A percentile compares a stretch with the other conserved stretches of the same genome.
phyloP scores from a whole-genome alignment of 768 basidiomycete species.

The Pholiota microspora region DNA sequence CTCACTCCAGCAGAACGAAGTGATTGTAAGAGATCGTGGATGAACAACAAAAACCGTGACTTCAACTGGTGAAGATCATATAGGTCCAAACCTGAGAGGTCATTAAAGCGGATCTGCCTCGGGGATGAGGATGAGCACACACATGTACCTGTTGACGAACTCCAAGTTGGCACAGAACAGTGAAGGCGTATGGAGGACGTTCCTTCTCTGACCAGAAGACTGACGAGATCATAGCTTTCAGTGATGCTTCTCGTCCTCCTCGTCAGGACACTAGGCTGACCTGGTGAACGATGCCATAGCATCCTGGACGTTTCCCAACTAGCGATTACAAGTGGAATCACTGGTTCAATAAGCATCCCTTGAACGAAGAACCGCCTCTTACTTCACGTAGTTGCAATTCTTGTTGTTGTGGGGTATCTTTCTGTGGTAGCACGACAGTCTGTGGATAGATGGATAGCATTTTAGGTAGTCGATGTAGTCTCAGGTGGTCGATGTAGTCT shows the following conservation, averaged over 20 bases:
- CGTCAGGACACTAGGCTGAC: constrained; percentile 31
- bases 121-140: constrained; percentile 18
- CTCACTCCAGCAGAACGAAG: constrained; percentile 62
- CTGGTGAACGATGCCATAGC: constrained; percentile 63
- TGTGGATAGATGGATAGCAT: constrained; percentile 28
- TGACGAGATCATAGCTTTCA: constrained; percentile 21
- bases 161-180: constrained; percentile 70
- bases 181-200: constrained; percentile 50
- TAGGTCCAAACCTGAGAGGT: constrained; percentile 52
- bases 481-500: not conserved
- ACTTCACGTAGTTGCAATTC: constrained; percentile 11
- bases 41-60: constrained; percentile 57
- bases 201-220: constrained; percentile 48
- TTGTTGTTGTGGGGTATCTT: constrained; percentile 12
- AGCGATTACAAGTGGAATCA: not conserved
- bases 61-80: constrained; percentile 68
- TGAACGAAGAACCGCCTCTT: not conserved
- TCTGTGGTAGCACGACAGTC: constrained; percentile 10
- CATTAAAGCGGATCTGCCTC: not conserved
- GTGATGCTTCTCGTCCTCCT: not conserved
- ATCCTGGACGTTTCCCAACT: constrained; percentile 53
- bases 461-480: not conserved
- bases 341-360: not conserved
- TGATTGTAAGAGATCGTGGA: constrained; percentile 60
- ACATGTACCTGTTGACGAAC: constrained; percentile 57